Conservation (phyloP, 495 filamentous ascomycete species). For the Copromyces sp. region DNA sequence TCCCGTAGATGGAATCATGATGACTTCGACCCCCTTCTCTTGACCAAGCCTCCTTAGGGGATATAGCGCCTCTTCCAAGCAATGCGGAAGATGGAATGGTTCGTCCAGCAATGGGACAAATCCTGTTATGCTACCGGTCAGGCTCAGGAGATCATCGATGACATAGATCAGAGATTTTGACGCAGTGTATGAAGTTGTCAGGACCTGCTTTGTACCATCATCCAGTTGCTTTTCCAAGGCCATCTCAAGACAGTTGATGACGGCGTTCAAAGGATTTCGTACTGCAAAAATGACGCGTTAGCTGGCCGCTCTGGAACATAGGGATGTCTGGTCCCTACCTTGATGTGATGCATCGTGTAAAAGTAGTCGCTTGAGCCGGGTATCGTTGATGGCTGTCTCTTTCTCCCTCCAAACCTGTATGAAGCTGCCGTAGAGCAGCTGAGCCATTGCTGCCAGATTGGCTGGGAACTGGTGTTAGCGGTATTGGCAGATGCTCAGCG, state of each 20-base stretch:
- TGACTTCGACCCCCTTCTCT: conserved; percentile 56
- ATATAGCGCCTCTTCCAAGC: conserved; percentile 56
- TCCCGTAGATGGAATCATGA: conserved; percentile 45
- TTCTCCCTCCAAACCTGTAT: conserved; percentile 80
- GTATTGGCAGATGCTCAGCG: neutral
- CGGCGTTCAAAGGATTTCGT: conserved; percentile 74
- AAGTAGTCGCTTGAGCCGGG: conserved; percentile 59
- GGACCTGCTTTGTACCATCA: conserved; percentile 61
- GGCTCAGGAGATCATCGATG: conserved; percentile 77
- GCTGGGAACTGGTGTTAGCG: conserved; percentile 20
- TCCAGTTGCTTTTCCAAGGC: conserved; percentile 69
- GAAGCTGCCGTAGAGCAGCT: conserved; percentile 64
- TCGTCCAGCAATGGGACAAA: conserved; percentile 61
- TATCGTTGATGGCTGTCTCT: conserved; percentile 43
- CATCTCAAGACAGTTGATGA: conserved; percentile 84
- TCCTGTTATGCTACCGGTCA: conserved; percentile 71
- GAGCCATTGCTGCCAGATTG: conserved; percentile 70
- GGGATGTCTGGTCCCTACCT: conserved; percentile 2
- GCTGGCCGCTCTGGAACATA: neutral
- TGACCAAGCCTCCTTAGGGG: conserved; percentile 55
- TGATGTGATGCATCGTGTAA: conserved; percentile 71
- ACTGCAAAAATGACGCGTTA: conserved; percentile 40
- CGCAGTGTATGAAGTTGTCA: conserved; percentile 72
- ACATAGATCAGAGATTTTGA: conserved; percentile 86
- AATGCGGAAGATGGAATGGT: conserved; percentile 53